phyloP scores from a whole-genome alignment of 768 basidiomycete species.

The Botryobasidium botryosum region DNA sequence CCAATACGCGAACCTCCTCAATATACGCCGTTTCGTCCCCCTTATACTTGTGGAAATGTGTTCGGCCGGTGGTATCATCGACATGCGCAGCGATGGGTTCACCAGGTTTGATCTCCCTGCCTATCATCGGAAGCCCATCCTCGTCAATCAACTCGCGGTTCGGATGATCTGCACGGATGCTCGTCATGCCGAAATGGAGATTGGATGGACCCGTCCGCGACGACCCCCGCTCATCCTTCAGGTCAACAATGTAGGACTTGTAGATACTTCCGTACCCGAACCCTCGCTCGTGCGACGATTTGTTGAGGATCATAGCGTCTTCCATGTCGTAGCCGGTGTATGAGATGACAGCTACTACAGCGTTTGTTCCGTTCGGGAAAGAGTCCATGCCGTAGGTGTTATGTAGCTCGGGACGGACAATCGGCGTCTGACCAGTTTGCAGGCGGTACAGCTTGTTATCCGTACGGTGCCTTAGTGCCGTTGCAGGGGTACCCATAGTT shows the following conservation, averaged over 20 bases:
- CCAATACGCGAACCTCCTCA: constrained; percentile 80
- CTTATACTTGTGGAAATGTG: constrained; percentile 86
- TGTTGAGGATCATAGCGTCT: constrained; percentile 99
- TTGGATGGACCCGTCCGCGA: constrained; percentile 24
- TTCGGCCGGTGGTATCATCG: constrained; percentile 69
- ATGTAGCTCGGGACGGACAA: constrained; percentile 83
- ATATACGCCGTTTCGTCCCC: constrained; percentile 84
- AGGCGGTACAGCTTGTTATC: constrained; percentile 97
- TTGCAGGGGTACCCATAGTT: constrained; percentile 97
- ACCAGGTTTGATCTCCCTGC: constrained; percentile 48
- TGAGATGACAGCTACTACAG: constrained; percentile 97
- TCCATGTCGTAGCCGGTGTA: constrained; percentile 99
- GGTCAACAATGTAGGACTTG: constrained; percentile 83
- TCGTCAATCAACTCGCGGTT: constrained; percentile 41
- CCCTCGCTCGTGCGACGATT: constrained; percentile 94
- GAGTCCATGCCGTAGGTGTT: constrained; percentile 95
- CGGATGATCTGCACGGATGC: constrained; percentile 33
- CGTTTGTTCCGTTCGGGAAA: constrained; percentile 97
- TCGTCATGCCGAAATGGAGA: constrained; percentile 81
- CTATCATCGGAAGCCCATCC: constrained; percentile 77
- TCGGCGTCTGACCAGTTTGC: constrained; percentile 86
- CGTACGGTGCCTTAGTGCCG: constrained; percentile 76
- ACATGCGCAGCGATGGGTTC: constrained; percentile 75
- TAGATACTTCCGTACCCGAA: constrained; percentile 95
- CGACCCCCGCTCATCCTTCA: constrained; percentile 63